Conservation (phyloP, 257 asterid genomes). For the Cinchona pubescens region DNA sequence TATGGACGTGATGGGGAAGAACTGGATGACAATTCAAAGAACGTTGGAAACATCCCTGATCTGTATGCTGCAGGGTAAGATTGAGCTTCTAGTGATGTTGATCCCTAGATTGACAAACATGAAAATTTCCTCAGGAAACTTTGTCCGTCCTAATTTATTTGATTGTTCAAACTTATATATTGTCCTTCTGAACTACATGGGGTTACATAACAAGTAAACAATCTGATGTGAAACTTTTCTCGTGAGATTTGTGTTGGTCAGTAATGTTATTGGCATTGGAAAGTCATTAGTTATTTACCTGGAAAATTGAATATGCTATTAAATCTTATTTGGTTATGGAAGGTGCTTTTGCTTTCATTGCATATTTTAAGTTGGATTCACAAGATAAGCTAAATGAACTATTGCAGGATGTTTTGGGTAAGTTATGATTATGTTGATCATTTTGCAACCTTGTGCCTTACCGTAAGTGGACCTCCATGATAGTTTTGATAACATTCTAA, state of each 20-base stretch:
- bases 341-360: not conserved
- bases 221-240: not conserved
- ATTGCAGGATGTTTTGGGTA: not conserved
- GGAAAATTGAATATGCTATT: not conserved
- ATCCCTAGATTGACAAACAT: not conserved
- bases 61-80: constrained; percentile 38
- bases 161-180: not conserved
- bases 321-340: not conserved
- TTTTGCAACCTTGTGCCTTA: not conserved
- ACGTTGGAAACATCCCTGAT: constrained; percentile 30
- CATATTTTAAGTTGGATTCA: not conserved
- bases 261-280: not conserved
- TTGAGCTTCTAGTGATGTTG: not conserved
- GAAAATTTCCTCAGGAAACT: not conserved
- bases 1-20: constrained; percentile 34
- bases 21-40: constrained; percentile 27
- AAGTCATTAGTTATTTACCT: not conserved
- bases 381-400: not conserved
- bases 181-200: not conserved
- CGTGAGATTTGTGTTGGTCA: not conserved
- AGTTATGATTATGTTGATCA: not conserved
- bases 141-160: not conserved
- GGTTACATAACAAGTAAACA: too few species aligned
- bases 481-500: not conserved
- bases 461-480: not conserved